Percentiles rank a stretch among this genome's conserved stretches.
These are phyloP conservation scores for Solanum hybrid DNA, from an alignment of 305 asterid genomes.

Conservation along the genomic window DNA sequence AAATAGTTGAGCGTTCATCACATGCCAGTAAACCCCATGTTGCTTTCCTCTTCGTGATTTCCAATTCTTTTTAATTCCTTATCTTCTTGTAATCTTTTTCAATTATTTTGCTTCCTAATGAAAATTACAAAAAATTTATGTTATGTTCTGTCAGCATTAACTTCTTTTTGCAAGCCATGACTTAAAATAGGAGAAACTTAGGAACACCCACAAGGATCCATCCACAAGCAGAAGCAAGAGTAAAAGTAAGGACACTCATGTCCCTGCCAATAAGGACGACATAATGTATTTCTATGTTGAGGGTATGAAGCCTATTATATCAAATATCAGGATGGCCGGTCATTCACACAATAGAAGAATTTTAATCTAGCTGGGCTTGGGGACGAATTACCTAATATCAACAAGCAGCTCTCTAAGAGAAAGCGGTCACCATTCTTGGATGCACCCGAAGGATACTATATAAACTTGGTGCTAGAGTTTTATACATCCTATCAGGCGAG, in stretches of 20 bases:
- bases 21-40: neutral
- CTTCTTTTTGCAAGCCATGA: neutral
- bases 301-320: neutral
- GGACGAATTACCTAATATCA: neutral
- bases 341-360: neutral
- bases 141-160: neutral
- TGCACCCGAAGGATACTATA: neutral
- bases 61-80: neutral
- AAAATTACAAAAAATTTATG: neutral
- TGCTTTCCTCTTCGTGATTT: neutral
- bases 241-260: neutral
- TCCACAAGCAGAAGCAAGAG: neutral
- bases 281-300: neutral
- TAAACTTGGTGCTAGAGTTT: neutral
- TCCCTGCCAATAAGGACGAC: neutral
- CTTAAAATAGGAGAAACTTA: neutral
- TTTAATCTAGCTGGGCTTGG: neutral
- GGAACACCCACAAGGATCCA: neutral
- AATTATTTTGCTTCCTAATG: neutral
- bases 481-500: neutral
- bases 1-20: neutral
- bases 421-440: neutral
- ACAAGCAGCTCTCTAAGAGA: neutral
- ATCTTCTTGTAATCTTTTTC: neutral
- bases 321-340: neutral